Evolutionary conservation across 2,329 filamentous ascomycete species (phyloP).

Genomic region (Simplicillium sp.): DNA sequence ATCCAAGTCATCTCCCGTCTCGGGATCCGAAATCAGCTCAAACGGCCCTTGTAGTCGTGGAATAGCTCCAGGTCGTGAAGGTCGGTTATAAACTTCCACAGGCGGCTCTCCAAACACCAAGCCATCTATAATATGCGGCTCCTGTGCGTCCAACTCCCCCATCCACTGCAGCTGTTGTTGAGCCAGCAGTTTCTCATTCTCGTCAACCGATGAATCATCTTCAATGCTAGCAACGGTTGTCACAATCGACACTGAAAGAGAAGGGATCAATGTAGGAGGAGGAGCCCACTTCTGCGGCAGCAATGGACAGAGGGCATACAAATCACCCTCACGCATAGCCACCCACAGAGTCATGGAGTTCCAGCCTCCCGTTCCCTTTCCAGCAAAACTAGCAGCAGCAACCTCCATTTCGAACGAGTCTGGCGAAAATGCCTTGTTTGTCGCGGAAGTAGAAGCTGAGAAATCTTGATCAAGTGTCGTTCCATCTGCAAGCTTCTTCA

Average conservation of each 20-base stretch:
- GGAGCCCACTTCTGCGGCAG: slow-evolving; percentile 81
- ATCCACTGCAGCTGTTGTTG: slow-evolving; percentile 61
- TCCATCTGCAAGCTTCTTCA: slow-evolving; percentile 82
- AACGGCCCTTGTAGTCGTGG: slow-evolving; percentile 56
- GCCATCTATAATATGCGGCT: slow-evolving; percentile 45
- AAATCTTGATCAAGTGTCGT: slow-evolving; percentile 77
- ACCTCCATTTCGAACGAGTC: slow-evolving; percentile 92
- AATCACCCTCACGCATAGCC: slow-evolving; percentile 86
- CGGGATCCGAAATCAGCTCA: slow-evolving; percentile 43
- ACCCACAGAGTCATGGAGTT: slow-evolving; percentile 94
- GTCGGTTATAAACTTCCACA: slow-evolving; percentile 47
- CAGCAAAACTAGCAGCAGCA: slow-evolving; percentile 73
- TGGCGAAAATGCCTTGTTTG: slow-evolving; percentile 75
- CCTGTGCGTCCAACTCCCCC: slow-evolving; percentile 54
- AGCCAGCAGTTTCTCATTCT: slow-evolving; percentile 44
- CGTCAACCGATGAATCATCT: slow-evolving; percentile 44
- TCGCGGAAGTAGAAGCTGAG: slow-evolving; percentile 61
- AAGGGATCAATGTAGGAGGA: slow-evolving; percentile 66
- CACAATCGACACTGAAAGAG: slow-evolving; percentile 73
- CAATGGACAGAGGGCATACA: slow-evolving; percentile 88
- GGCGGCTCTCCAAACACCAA: slow-evolving; percentile 33
- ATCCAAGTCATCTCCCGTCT: slow-evolving; percentile 47
- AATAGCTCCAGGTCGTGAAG: slow-evolving; percentile 45
- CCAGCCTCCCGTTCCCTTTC: slow-evolving; percentile 68
- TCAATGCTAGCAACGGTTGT: slow-evolving; percentile 58